A percentile compares a stretch with the other conserved stretches of the same genome.
These are phyloP conservation scores for Aschersonia sp. DNA, from an alignment of 2,329 filamentous ascomycete species.

Conservation along the genomic window DNA sequence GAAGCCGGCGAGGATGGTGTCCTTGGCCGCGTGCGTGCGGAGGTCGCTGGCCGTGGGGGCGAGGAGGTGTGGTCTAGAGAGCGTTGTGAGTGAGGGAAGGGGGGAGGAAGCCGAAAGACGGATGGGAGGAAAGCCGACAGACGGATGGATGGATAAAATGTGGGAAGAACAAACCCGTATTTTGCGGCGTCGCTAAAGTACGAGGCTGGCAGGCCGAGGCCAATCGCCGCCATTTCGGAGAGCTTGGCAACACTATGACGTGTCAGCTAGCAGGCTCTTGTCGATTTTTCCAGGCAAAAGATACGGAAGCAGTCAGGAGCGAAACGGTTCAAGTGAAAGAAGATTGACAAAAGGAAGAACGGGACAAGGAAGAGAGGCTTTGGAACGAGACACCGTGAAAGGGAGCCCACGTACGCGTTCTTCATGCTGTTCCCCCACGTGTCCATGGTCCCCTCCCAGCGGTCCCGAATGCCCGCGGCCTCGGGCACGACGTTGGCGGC, in stretches of 20 bases:
- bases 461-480: slow-evolving; percentile 28
- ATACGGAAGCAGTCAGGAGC: not conserved
- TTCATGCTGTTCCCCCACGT: slow-evolving; percentile 46
- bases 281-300: slow-evolving; percentile 1
- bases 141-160: no score
- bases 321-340: not conserved
- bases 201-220: slow-evolving; percentile 34
- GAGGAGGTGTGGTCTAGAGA: slow-evolving; percentile 39
- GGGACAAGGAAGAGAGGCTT: not conserved
- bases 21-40: slow-evolving; percentile 31
- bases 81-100: not conserved
- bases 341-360: slow-evolving; percentile 5
- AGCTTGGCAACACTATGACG: slow-evolving; percentile 33
- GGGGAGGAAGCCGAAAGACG: not conserved
- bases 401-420: slow-evolving; percentile 28
- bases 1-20: slow-evolving; percentile 48
- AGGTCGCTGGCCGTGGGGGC: slow-evolving; percentile 47
- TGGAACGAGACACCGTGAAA: not conserved
- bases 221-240: slow-evolving; percentile 43
- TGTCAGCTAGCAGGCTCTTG: no score
- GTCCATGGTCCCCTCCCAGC: slow-evolving; percentile 40
- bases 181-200: slow-evolving; percentile 39
- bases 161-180: slow-evolving; percentile 28
- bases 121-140: no score
- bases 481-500: slow-evolving; percentile 38